These are phyloP conservation scores for Colletotrichum tropicale DNA, from an alignment of 2,329 filamentous ascomycete genomes.

Conservation along the genomic window DNA sequence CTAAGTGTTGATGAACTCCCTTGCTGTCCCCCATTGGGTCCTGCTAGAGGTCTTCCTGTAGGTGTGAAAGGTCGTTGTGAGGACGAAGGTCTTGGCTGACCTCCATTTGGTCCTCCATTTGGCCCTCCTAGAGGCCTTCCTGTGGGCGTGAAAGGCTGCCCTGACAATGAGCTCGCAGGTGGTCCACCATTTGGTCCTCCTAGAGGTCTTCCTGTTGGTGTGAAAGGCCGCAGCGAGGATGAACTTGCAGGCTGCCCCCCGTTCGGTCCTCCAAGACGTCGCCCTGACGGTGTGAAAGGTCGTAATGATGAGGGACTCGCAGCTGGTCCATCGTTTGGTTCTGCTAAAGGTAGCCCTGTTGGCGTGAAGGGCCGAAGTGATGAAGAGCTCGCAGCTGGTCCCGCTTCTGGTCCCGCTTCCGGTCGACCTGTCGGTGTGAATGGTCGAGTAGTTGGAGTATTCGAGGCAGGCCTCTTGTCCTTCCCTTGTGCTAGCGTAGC, in stretches of 20 bases:
- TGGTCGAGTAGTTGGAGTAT: not conserved
- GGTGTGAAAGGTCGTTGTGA: not conserved
- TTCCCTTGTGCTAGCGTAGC: not conserved
- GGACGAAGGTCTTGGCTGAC: accelerated
- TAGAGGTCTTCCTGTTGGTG: not conserved
- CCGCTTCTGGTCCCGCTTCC: not conserved
- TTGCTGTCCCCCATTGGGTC: not conserved
- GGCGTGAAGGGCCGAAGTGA: not conserved
- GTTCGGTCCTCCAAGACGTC: not conserved
- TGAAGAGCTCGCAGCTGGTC: accelerated
- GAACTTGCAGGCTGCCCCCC: not conserved
- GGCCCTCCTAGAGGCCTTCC: not conserved
- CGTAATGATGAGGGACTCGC: no score
- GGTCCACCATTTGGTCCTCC: not conserved
- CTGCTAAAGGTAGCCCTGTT: not conserved
- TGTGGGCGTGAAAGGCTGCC: not conserved
- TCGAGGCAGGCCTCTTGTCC: not conserved
- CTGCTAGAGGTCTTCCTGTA: not conserved
- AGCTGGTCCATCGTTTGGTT: no score
- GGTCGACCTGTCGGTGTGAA: not conserved
- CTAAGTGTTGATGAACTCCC: not conserved
- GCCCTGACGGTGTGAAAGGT: not conserved
- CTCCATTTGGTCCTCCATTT: not conserved
- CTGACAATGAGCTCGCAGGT: accelerated
- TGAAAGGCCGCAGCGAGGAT: not conserved